Evolutionary conservation across 768 basidiomycete genomes (phyloP).

Genomic region (Tricholoma sp.): DNA sequence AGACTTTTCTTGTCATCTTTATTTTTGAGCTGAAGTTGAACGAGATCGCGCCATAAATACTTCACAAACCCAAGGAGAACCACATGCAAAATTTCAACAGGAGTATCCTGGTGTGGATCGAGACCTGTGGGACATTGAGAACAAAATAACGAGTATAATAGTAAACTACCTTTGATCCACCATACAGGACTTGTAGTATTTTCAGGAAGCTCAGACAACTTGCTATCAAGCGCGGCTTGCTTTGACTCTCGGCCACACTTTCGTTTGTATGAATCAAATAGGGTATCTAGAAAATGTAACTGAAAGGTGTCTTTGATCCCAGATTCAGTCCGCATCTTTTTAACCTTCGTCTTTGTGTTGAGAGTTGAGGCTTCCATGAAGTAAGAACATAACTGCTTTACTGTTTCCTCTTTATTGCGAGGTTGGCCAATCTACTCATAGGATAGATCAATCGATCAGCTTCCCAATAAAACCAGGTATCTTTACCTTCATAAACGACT

Average conservation of each 20-base stretch:
- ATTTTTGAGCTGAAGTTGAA: slow-evolving; percentile 19
- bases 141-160: no score
- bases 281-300: not conserved
- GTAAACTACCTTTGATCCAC: slow-evolving; percentile 12
- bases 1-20: slow-evolving; percentile 22
- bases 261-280: not conserved
- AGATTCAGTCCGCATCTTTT: not conserved
- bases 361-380: not conserved
- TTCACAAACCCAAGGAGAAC: slow-evolving; percentile 42
- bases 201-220: slow-evolving; percentile 10
- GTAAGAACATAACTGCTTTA: not conserved
- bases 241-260: slow-evolving; percentile 4
- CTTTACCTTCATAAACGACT: not conserved
- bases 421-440: not conserved
- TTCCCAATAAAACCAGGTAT: no score
- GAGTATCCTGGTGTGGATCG: slow-evolving; percentile 38
- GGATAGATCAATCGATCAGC: not conserved
- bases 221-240: slow-evolving; percentile 5
- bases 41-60: slow-evolving; percentile 47
- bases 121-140: no score
- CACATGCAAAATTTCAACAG: slow-evolving; percentile 40
- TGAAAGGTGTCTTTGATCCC: not conserved
- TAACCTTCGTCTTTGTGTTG: not conserved
- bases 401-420: not conserved
- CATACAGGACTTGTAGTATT: slow-evolving; percentile 31